Evolutionary conservation across 1,139 yeast genomes (phyloP).

Genomic region (Geotrichum phurueaensis): DNA sequence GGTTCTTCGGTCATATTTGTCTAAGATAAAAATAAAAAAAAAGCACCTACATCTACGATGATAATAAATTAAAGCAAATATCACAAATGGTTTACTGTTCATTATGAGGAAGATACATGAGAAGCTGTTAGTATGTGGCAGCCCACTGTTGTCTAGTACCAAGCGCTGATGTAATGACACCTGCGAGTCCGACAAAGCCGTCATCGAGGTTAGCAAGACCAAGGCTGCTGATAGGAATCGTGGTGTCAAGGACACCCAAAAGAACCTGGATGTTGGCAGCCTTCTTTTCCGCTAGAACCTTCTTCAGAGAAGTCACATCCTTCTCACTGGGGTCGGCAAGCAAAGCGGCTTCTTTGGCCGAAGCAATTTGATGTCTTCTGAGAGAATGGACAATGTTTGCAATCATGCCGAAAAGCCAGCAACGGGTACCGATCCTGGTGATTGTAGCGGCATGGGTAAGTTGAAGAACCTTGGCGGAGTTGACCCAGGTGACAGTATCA

Average conservation of each 20-base stretch:
- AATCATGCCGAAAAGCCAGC: slow-evolving; percentile 72
- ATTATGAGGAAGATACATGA: not conserved
- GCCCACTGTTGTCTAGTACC: slow-evolving; percentile 74
- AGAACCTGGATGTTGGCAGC: slow-evolving; percentile 58
- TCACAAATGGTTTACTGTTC: not conserved
- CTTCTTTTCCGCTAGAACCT: slow-evolving; percentile 36
- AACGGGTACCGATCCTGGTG: slow-evolving; percentile 42
- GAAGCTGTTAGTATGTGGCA: slow-evolving; percentile 15
- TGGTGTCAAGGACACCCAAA: slow-evolving; percentile 73
- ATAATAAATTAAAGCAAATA: not conserved
- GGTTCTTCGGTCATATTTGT: not conserved
- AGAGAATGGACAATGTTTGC: slow-evolving; percentile 57
- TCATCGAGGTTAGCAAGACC: slow-evolving; percentile 57
- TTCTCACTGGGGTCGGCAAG: slow-evolving; percentile 33
- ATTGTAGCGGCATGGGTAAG: slow-evolving; percentile 34
- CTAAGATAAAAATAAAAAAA: not conserved
- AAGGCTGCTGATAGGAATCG: slow-evolving; percentile 70
- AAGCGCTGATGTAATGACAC: slow-evolving; percentile 71
- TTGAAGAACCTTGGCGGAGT: slow-evolving; percentile 36
- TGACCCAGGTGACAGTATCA: slow-evolving; percentile 69
- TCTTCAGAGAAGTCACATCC: slow-evolving; percentile 38
- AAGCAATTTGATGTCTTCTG: slow-evolving; percentile 42
- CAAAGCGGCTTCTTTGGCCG: slow-evolving; percentile 36
- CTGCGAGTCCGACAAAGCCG: slow-evolving; percentile 80
- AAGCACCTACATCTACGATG: not conserved